These are phyloP conservation scores for Candida khao-thaluensis DNA, from an alignment of 805 yeast genomes.

Conservation along the genomic window DNA sequence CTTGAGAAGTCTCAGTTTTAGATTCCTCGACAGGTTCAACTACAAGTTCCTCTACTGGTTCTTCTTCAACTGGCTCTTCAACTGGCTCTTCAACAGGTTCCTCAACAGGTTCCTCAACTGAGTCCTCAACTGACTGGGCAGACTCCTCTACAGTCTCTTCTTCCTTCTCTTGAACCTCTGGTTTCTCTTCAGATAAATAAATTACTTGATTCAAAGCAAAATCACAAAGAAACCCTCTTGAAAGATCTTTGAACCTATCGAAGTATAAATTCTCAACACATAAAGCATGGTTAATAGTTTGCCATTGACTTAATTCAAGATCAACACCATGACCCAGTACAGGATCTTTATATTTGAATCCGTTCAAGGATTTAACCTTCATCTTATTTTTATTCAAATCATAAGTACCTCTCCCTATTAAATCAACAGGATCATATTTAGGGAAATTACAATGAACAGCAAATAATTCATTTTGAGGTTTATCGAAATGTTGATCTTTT, in stretches of 20 bases:
- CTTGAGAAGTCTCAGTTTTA: too few relatives aligned
- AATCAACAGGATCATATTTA: slow-evolving; percentile 29
- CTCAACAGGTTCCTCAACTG: too few relatives aligned
- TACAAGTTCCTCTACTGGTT: too few relatives aligned
- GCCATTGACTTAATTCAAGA: slow-evolving; percentile 31
- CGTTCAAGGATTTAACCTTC: slow-evolving; percentile 25
- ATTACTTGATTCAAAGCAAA: slow-evolving; percentile 22
- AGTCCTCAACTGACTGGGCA: too few relatives aligned
- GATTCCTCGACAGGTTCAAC: too few relatives aligned
- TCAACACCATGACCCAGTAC: slow-evolving; percentile 12
- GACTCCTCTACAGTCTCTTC: too few relatives aligned
- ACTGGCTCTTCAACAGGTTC: too few relatives aligned
- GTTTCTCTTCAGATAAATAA: not conserved
- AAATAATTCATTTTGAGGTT: slow-evolving; percentile 16
- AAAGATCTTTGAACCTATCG: slow-evolving; percentile 20
- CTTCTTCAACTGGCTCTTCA: too few relatives aligned
- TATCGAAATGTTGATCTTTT: slow-evolving; percentile 16
- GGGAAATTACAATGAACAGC: slow-evolving; percentile 35
- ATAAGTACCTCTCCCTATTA: slow-evolving; percentile 20
- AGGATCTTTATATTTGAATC: slow-evolving; percentile 15
- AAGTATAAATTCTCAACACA: slow-evolving; percentile 25
- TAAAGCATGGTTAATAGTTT: slow-evolving; percentile 21
- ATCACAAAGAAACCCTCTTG: slow-evolving; percentile 23
- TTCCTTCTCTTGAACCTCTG: not conserved
- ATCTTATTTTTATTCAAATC: slow-evolving; percentile 21